Base-by-base conservation (phyloP, 1,284 basidiomycete species). In the Marasmius fiardii region DNA sequence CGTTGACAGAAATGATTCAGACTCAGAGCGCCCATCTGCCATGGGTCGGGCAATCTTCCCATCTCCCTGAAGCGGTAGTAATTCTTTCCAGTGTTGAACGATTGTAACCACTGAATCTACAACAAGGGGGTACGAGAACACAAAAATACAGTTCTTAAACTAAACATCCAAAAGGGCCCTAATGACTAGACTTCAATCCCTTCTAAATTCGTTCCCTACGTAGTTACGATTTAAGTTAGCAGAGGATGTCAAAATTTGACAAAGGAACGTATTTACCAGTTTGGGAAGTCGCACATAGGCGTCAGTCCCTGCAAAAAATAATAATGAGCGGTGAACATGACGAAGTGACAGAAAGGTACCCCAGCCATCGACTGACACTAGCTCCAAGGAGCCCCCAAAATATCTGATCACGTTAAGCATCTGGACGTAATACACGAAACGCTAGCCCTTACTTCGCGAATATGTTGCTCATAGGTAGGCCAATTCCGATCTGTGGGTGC, bases 281-380 rank as follows among this genome's bases (percentile, higher is more conserved):
- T 88, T 93, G 2, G 92, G 92, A 49, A 94, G 74, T 21, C 88
- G 79, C 48, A 94, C 65, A 71, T 89, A 93, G 18, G 87, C 89
- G 65, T 93, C 92, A 5, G 90, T 92, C 28, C 90, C 88, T 90
- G 62, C 28, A 43, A 53, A 49, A 53, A 33, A n/a, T n/a, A n/a
- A n/a, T 34, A 28, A 37, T 48, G 35, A 56, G 39, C 51, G 16
- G 26, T 34, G 20, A 26, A 33, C 23, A 54, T 37, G n/a, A 23
- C 39, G 20, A 54, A 48, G 33, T 20, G 35, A 31, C 44, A 35
- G 35, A 52, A 34, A 68, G 79, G 60, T 68, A 89, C 90, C 90
- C 81, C 88, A 92, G 54, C 91, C 90, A 65, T 94, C 88, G 64
- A 93, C 65, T 21, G 90, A 89, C 14, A 92, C 81, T n/a, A 94